Percentiles rank a stretch among this genome's conserved stretches.
phyloP scores from a whole-genome alignment of 2,329 filamentous ascomycete species.

The Colletotrichum magnum region DNA sequence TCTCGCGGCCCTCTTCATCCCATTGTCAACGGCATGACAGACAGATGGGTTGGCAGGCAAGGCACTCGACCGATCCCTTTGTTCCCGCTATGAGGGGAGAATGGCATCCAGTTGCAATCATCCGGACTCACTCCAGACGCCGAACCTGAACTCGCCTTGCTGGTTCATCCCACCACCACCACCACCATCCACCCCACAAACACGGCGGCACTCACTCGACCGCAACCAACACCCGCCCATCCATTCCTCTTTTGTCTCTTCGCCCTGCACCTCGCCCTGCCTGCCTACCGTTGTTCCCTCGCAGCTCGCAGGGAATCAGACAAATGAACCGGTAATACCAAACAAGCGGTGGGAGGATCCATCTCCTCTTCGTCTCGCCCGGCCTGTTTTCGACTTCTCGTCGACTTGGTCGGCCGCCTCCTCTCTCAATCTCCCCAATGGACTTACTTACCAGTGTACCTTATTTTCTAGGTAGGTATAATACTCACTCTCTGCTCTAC shows the following conservation, averaged over 20 bases:
- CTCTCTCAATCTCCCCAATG: background rate
- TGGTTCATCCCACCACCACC: slow-evolving; percentile 24
- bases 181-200: slow-evolving; percentile 21
- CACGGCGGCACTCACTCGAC: slow-evolving; percentile 7
- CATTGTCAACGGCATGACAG: slow-evolving; percentile 29
- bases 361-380: no score
- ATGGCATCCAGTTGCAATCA: slow-evolving; percentile 2
- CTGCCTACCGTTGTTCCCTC: background rate
- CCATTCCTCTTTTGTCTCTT: slow-evolving; percentile 18
- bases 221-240: slow-evolving; percentile 2
- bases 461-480: no score
- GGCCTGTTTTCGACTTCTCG: no score
- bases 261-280: slow-evolving; percentile 1
- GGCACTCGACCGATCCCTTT: slow-evolving; percentile 12
- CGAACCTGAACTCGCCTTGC: slow-evolving; percentile 4
- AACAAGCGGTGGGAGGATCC: no score
- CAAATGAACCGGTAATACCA: no score
- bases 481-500: no score
- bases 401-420: background rate
- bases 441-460: no score
- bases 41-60: background rate
- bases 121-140: background rate
- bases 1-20: slow-evolving; percentile 23
- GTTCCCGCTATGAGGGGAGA: background rate
- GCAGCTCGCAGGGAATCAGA: no score